phyloP scores from a whole-genome alignment of 108 stramenopile genomes.

The Cylindrotheca closterium region DNA sequence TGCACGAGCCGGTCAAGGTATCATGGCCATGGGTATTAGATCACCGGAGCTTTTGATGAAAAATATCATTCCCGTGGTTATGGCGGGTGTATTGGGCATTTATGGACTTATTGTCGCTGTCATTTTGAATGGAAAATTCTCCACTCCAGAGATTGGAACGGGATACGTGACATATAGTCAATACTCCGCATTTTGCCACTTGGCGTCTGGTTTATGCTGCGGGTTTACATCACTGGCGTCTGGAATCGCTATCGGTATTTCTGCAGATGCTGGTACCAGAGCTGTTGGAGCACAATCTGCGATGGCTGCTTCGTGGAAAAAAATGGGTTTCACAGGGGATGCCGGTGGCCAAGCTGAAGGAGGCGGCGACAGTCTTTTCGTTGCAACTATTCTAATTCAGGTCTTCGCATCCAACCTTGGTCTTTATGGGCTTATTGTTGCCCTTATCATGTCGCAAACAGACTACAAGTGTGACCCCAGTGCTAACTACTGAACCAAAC shows the following conservation, averaged over 20 bases:
- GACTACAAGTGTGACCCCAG: conserved; percentile 36
- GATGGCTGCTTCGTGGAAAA: conserved; percentile 80
- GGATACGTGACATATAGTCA: conserved; percentile 54
- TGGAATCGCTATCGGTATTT: conserved; percentile 73
- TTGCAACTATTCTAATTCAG: conserved; percentile 95
- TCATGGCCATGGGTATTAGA: conserved; percentile 75
- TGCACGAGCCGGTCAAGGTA: conserved; percentile 81
- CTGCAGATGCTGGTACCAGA: conserved; percentile 73
- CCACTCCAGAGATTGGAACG: conserved; percentile 40
- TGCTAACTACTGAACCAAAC: background rate
- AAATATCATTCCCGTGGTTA: conserved; percentile 80
- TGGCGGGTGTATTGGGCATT: conserved; percentile 80
- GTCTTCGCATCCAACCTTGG: conserved; percentile 98
- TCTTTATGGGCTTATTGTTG: conserved; percentile 97
- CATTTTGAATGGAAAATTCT: conserved; percentile 73
- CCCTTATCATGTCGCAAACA: conserved; percentile 86
- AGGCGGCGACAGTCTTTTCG: conserved; percentile 87
- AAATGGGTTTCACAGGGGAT: conserved; percentile 78
- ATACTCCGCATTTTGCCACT: conserved; percentile 62
- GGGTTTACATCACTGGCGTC: conserved; percentile 61
- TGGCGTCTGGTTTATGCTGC: conserved; percentile 69
- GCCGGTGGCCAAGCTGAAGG: conserved; percentile 57
- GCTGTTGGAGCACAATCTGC: conserved; percentile 92
- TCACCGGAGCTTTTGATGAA: conserved; percentile 70
- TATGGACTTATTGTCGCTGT: conserved; percentile 77